A percentile compares a stretch with the other conserved stretches of the same genome.
phyloP scores from a whole-genome alignment of 257 asterid genomes.

The Nicotiana undulata region DNA sequence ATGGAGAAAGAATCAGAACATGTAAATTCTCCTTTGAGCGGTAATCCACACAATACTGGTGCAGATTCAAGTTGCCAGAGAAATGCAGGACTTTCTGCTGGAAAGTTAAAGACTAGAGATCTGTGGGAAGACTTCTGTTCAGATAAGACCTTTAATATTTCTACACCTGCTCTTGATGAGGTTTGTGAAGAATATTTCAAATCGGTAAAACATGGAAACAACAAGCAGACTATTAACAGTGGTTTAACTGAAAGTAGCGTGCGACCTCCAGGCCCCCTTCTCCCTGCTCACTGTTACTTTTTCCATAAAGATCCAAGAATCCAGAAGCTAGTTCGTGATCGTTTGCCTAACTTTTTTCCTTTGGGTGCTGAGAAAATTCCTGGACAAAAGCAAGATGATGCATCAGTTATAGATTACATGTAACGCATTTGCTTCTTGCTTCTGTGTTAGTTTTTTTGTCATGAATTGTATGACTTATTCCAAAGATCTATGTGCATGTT shows the following conservation, averaged over 20 bases:
- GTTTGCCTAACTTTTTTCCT: conserved; percentile 76
- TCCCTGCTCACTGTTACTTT: conserved; percentile 64
- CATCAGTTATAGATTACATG: conserved; percentile 68
- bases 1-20: conserved; percentile 13
- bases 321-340: conserved; percentile 64
- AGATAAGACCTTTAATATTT: conserved; percentile 36
- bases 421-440: conserved; percentile 16
- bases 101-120: conserved; percentile 31
- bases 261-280: conserved; percentile 23
- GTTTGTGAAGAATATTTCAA: conserved; percentile 65
- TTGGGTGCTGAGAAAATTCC: conserved; percentile 47
- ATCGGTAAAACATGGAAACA: conserved; percentile 30
- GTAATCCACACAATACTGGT: conserved; percentile 16
- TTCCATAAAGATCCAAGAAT: conserved; percentile 72
- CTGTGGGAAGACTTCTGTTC: conserved; percentile 60
- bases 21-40: conserved; percentile 21
- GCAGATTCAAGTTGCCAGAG: conserved; percentile 17
- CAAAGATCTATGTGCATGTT: not conserved
- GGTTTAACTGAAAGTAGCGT: conserved; percentile 11
- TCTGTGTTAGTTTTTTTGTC: not conserved
- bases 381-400: conserved; percentile 33
- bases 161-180: conserved; percentile 88
- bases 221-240: conserved; percentile 13
- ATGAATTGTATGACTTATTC: not conserved
- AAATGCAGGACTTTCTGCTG: conserved; percentile 24